phyloP scores from a whole-genome alignment of 140 eudicot species.

The Stevia rebaudiana region DNA sequence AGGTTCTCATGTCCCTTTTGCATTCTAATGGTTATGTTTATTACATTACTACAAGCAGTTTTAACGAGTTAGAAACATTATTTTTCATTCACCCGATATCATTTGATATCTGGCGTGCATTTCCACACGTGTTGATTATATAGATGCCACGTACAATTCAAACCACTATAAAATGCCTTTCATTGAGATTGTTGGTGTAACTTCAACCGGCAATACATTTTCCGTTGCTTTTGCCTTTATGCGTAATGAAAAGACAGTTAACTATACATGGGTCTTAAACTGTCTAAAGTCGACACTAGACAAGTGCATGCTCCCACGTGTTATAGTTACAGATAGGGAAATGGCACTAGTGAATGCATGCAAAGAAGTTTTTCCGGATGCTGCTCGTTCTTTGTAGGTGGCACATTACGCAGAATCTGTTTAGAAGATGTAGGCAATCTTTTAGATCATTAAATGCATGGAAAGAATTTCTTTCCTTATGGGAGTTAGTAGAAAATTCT shows the following conservation, averaged over 20 bases:
- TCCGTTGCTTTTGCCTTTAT: not conserved
- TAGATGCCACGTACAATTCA: too few species aligned
- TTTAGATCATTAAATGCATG: not conserved
- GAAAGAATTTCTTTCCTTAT: not conserved
- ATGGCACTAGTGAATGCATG: not conserved
- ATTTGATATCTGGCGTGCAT: not conserved
- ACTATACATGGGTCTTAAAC: not conserved
- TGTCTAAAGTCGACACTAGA: constrained; percentile 10
- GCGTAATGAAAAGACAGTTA: not conserved
- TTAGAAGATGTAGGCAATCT: not conserved
- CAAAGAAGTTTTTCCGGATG: not conserved
- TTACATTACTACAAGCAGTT: not conserved
- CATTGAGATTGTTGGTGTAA: not conserved
- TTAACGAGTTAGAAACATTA: not conserved
- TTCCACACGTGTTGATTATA: too few species aligned
- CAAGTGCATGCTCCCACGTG: constrained; percentile 9
- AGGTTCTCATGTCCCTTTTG: not conserved
- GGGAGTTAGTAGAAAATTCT: not conserved
- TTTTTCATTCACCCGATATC: not conserved
- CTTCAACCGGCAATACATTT: not conserved
- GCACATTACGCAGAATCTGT: not conserved
- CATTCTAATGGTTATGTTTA: not conserved
- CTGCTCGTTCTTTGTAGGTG: not conserved
- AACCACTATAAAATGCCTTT: not conserved
- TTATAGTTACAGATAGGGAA: not conserved